A percentile compares a stretch with the other conserved stretches of the same genome.
Conservation (phyloP, 164 flowering plant species). For the Magnolia sinica region DNA sequence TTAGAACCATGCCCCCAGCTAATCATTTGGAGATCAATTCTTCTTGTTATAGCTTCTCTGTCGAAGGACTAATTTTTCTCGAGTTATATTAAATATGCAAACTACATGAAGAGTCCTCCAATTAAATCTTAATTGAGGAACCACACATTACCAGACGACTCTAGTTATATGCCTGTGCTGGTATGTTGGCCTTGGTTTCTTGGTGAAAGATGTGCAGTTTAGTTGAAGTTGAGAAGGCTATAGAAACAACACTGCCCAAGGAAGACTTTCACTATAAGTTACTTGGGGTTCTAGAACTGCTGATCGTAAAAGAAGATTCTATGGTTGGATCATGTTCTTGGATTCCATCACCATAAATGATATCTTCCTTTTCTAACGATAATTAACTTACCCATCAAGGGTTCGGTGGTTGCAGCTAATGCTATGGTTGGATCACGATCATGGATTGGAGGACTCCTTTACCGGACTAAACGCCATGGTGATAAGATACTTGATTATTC, state of each 20-base stretch:
- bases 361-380: not conserved
- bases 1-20: not conserved
- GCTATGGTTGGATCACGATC: slow-evolving; percentile 97
- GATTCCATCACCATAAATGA: not conserved
- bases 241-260: too few species aligned
- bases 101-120: not conserved
- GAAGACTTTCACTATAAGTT: too few species aligned
- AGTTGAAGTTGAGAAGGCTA: too few species aligned
- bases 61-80: not conserved
- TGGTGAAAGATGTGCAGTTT: too few species aligned
- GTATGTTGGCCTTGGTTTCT: too few species aligned
- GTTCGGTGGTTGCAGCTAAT: slow-evolving; percentile 64
- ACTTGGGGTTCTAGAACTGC: too few species aligned
- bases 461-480: slow-evolving; percentile 51
- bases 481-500: slow-evolving; percentile 41
- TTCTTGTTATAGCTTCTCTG: not conserved
- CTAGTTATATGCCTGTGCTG: not conserved
- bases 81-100: too few species aligned
- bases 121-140: not conserved
- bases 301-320: too few species aligned
- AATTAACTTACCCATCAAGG: not conserved
- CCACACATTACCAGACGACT: not conserved
- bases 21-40: not conserved
- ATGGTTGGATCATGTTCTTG: not conserved
- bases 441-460: slow-evolving; percentile 78